Evolutionary conservation across 495 filamentous ascomycete genomes (phyloP), one percentile per base, ranked within the genome.

Genomic region (Penicillium nucicola): DNA sequence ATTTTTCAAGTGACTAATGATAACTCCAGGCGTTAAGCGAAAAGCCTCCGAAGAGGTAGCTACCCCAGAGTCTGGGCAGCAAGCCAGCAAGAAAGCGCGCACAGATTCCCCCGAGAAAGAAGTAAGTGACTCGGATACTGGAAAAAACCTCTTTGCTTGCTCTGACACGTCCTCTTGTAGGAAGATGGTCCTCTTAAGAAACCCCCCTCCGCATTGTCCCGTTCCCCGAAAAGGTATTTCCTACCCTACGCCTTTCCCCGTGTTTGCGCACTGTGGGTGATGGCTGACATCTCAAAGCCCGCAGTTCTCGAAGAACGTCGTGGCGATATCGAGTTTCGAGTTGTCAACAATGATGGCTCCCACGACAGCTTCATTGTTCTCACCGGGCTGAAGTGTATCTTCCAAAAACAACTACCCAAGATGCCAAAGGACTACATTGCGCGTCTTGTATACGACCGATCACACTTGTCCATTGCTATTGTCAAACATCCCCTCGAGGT

Each of bases 371-470:
- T 91, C 30, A 95, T 97, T 58, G 92, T 98, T 58, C 80, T 98
- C 17, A 97, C 92, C 0, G 95, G 93, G 8, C 70, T 98, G 34
- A 98, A 97, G 67, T 96, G 91, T 62, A 96, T 98, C 44, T 98
- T 98, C 62, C 93, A 98, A 67, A 97, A 98, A 52, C 93, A 98
- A 56, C 79, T 98, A 0, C 93, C 93, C 1, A 97, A 97, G 70
- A 98, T 98, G 93, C 93, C 93, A 1, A 96, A 96, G 69, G 92
- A 97, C 59, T 98, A 98, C 66, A 97, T 98, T 51, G 93, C 93
- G 15, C 84, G 93, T 19, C 81, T 98, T 7, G 93, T 98, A 23
- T 98, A 98, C 67, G 93, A 98, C 70, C 84, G 93, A 25, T 96
- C 93, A 17, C 93, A 98, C 77, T 66, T 97, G 28, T 95, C 89